These are phyloP conservation scores for Copromyces sp. DNA, from an alignment of 495 filamentous ascomycete genomes.

Conservation along the genomic window DNA sequence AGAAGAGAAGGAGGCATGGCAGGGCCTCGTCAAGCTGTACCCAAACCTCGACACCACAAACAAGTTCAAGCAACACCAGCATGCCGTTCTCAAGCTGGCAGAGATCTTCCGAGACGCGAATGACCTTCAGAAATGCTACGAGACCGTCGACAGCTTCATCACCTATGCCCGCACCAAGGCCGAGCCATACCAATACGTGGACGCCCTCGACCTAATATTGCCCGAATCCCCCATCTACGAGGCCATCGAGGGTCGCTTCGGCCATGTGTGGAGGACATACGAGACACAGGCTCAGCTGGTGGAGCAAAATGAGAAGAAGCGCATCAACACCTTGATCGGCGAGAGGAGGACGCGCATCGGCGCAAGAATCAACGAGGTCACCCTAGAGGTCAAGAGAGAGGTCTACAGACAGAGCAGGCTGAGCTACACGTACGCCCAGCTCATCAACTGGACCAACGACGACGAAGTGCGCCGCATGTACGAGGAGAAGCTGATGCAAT, in stretches of 20 bases:
- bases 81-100: constrained; percentile 61
- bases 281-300: constrained; percentile 73
- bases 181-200: constrained; percentile 58
- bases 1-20: constrained; percentile 62
- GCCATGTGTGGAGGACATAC: constrained; percentile 72
- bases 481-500: constrained; percentile 82
- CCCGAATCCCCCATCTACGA: constrained; percentile 69
- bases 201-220: constrained; percentile 62
- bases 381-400: constrained; percentile 76
- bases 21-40: constrained; percentile 79
- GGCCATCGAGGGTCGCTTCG: constrained; percentile 76
- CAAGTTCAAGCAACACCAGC: constrained; percentile 64
- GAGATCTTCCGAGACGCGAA: constrained; percentile 59
- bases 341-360: constrained; percentile 83
- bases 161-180: constrained; percentile 60
- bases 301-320: constrained; percentile 79
- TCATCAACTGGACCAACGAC: constrained; percentile 84
- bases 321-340: constrained; percentile 82
- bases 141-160: constrained; percentile 70
- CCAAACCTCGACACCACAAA: constrained; percentile 54
- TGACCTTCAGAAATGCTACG: constrained; percentile 60
- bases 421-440: constrained; percentile 62
- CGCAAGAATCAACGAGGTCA: constrained; percentile 72
- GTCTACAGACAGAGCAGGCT: constrained; percentile 60
- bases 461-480: constrained; percentile 74